These are phyloP conservation scores for Rhododendron williamsianum DNA, from an alignment of 148 eudicot species.

Conservation along the genomic window DNA sequence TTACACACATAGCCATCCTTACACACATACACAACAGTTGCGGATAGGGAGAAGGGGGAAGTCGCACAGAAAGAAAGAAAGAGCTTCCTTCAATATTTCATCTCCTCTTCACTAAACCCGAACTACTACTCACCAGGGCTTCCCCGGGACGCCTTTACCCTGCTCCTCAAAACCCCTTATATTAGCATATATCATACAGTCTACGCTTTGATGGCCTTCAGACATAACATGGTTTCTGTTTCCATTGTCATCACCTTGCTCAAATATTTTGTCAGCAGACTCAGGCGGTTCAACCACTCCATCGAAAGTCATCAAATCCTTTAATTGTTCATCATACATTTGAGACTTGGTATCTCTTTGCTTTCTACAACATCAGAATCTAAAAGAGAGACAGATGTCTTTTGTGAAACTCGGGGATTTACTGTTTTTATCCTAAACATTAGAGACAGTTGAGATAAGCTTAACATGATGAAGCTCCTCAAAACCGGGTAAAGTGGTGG, in stretches of 20 bases:
- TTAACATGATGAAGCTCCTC: constrained; percentile 23
- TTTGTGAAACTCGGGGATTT: constrained; percentile 19
- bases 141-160: background rate
- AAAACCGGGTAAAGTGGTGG: constrained; percentile 14
- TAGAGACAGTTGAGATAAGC: constrained; percentile 42
- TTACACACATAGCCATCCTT: background rate
- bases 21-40: background rate
- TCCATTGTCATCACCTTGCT: constrained; percentile 15
- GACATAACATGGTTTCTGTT: background rate
- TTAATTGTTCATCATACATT: constrained; percentile 34
- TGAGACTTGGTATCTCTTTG: constrained; percentile 20
- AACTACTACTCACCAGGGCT: background rate
- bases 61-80: background rate
- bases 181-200: background rate
- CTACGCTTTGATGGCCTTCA: background rate
- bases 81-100: background rate
- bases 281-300: constrained; percentile 19
- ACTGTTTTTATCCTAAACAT: constrained; percentile 29
- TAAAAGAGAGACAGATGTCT: constrained; percentile 37
- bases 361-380: constrained; percentile 34
- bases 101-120: background rate
- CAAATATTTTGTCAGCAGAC: background rate
- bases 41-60: background rate
- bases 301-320: constrained; percentile 39
- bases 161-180: background rate